Base-by-base conservation (phyloP, 768 basidiomycete species). In the Leccinum pellstonianum region DNA sequence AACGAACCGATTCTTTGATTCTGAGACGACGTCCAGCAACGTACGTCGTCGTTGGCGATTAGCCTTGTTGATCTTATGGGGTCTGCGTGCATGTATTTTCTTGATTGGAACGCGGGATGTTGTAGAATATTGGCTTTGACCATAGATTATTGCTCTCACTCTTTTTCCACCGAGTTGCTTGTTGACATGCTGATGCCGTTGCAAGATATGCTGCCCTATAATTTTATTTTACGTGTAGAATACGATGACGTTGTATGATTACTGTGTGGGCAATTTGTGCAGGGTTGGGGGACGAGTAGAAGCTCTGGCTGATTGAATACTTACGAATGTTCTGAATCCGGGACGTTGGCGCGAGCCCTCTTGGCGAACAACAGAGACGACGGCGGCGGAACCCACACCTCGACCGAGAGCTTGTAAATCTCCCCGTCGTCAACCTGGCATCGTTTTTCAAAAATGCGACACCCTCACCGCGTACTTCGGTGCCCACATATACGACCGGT, bases 391-490 rank as follows among this genome's bases (percentile, higher is more conserved):
- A 46, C 43, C 43, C 43, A 46, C 41, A 43, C 9, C 41, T 43
- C 10, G 41, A 43, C 41, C 41, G 19, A 46, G 43, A 46, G 43
- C 43, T 46, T 46, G 43, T 19, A 46, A 19, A 46, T 19, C 52
- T 35, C 48, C 35, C 55, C 9, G 54, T 49, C 55, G 58, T 72
- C 84, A 85, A 75, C 73, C 83, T 87, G 86, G 86, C 86, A 66
- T 85, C 83, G 58, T 75, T 88, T 75, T 86, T 87, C 69, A 83
- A 80, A 63, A 78, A 81, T 72, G 75, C 78, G 74, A 77, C 75
- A 46, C 64, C 80, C 48, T 76, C 80, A 60, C 76, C 76, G 66
- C 77, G 80, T 65, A 73, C 78, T 50, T 73, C 77, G 58, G 75
- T 74, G 47, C 78, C 80, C 49, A 72, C 83, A 5, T 86, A 81